Evolutionary conservation across 805 yeast species (phyloP).

Genomic region (Huiozyma sinensis): DNA sequence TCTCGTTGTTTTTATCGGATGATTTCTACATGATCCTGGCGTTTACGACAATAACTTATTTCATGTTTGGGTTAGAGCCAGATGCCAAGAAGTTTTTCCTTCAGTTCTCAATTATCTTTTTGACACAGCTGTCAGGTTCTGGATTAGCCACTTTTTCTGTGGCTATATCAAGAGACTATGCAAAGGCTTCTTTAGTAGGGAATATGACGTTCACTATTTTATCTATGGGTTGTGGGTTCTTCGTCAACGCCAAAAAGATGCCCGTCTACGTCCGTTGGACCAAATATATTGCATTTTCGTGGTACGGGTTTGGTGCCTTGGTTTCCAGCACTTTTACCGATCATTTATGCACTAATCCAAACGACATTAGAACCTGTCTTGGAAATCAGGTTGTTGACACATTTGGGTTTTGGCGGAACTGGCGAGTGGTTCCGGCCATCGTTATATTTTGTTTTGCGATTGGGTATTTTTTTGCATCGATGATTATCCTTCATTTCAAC

Average conservation of each 20-base stretch:
- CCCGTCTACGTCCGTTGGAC: conserved; percentile 86
- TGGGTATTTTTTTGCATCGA: conserved; percentile 42
- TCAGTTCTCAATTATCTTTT: conserved; percentile 48
- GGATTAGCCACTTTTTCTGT: conserved; percentile 30
- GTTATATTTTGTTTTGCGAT: conserved; percentile 48
- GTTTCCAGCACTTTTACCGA: conserved; percentile 55
- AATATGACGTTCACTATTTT: conserved; percentile 61
- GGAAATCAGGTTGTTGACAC: conserved; percentile 42
- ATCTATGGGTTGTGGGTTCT: conserved; percentile 72
- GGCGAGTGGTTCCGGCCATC: conserved; percentile 58
- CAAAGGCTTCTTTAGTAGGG: conserved; percentile 49
- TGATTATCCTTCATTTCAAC: conserved; percentile 36
- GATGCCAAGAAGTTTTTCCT: conserved; percentile 45
- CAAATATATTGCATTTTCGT: conserved; percentile 62
- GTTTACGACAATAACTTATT: conserved; percentile 54
- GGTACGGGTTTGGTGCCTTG: conserved; percentile 69
- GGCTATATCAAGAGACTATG: conserved; percentile 48
- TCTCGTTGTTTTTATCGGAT: conserved; percentile 57
- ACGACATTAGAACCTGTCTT: conserved; percentile 20
- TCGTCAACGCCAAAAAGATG: conserved; percentile 58
- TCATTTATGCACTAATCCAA: conserved; percentile 44
- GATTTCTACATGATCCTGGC: conserved; percentile 54
- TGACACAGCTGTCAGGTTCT: conserved; percentile 38
- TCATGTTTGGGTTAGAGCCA: conserved; percentile 62
- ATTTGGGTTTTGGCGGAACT: conserved; percentile 52